Conservation (phyloP, 2,329 filamentous ascomycete genomes). For the Ustilaginoidea virens region DNA sequence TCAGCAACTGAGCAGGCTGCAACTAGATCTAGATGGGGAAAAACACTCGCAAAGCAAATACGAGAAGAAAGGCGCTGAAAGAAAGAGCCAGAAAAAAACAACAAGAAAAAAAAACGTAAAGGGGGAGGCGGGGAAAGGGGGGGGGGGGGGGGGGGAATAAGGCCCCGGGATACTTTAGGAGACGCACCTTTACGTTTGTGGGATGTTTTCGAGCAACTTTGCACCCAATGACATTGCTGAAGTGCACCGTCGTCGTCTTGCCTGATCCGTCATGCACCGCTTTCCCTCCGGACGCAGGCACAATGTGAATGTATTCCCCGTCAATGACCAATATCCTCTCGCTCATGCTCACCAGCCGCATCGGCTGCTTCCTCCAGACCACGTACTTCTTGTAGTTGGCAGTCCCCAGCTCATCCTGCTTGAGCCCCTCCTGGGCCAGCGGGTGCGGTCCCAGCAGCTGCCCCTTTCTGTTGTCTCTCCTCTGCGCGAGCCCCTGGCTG, state of each 20-base stretch:
- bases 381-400: conserved; percentile 60
- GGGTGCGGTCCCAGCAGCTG: conserved; percentile 46
- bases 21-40: too few species aligned
- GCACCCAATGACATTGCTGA: conserved; percentile 67
- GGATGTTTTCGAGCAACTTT: conserved; percentile 70
- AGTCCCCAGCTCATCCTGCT: conserved; percentile 41
- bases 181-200: conserved; percentile 57
- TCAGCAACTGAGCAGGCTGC: background rate
- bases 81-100: too few species aligned
- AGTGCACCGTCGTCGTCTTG: conserved; percentile 70
- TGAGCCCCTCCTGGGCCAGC: conserved; percentile 46
- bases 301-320: conserved; percentile 75
- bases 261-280: conserved; percentile 45
- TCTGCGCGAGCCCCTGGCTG: conserved; percentile 13
- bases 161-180: too few species aligned
- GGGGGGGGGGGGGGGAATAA: too few species aligned
- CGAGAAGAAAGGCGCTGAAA: too few species aligned
- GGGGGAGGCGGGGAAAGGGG: background rate
- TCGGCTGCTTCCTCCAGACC: conserved; percentile 69
- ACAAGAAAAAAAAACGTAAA: background rate
- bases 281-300: conserved; percentile 54
- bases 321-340: conserved; percentile 67
- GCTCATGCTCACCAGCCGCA: conserved; percentile 63
- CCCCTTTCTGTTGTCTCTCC: conserved; percentile 37
- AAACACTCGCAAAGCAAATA: background rate